Percentiles rank a stretch among this genome's conserved stretches.
phyloP scores from a whole-genome alignment of 2,329 filamentous ascomycete species.

The Penicillium corylophilum region DNA sequence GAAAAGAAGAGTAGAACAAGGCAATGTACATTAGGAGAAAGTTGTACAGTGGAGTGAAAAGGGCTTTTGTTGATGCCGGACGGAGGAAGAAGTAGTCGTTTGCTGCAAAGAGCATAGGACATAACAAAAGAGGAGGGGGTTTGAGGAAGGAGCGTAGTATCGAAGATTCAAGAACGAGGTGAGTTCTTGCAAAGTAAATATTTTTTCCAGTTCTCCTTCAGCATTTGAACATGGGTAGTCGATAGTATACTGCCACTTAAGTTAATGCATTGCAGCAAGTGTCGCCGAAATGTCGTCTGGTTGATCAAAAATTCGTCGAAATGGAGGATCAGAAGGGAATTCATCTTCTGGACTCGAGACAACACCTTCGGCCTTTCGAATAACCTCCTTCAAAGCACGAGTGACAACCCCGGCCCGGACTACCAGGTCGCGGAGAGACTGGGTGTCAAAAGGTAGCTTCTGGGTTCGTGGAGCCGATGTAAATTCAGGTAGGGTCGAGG shows the following conservation, averaged over 20 bases:
- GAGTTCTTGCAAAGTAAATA: neutral
- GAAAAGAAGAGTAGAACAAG: conserved; percentile 9
- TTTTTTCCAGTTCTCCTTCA: neutral
- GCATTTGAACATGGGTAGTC: neutral
- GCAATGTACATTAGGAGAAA: conserved; percentile 21
- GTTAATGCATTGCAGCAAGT: conserved; percentile 24
- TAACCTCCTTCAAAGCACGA: conserved; percentile 49
- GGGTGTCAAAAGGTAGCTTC: conserved; percentile 67
- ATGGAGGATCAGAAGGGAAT: conserved; percentile 43
- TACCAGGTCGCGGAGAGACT: conserved; percentile 63
- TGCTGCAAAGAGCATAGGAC: conserved; percentile 9
- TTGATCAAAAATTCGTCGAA: conserved; percentile 50
- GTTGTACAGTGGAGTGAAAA: conserved; percentile 18
- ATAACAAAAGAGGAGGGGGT: neutral
- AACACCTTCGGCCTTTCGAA: conserved; percentile 51
- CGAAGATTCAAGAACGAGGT: neutral
- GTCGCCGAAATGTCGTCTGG: conserved; percentile 35
- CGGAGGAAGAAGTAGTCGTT: conserved; percentile 1
- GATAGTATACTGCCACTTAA: neutral
- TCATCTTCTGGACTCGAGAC: conserved; percentile 29
- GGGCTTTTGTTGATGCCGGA: conserved; percentile 17
- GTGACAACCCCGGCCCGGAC: conserved; percentile 50
- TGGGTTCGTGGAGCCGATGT: conserved; percentile 30
- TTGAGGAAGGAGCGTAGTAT: neutral
- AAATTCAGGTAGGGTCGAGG: conserved; percentile 24